Evolutionary conservation across 305 asterid genomes (phyloP).

Genomic region (Stenogyne calaminthoides): DNA sequence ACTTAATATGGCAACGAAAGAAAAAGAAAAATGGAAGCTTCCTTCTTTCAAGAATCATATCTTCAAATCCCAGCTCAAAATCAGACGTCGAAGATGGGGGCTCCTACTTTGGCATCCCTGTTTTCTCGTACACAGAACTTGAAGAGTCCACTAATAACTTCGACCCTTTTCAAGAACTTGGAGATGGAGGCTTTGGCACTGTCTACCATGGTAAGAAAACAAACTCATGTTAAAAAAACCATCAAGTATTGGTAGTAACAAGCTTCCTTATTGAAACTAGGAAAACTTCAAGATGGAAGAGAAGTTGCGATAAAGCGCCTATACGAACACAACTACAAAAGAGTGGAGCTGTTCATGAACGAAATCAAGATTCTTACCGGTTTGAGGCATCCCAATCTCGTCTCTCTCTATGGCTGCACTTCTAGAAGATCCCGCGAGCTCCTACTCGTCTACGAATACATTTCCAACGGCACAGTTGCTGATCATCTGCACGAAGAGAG

Average conservation of each 20-base stretch:
- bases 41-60: slow-evolving; percentile 42
- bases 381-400: slow-evolving; percentile 70
- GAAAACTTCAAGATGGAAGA: slow-evolving; percentile 72
- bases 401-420: slow-evolving; percentile 81
- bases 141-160: slow-evolving; percentile 61
- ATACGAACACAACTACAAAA: slow-evolving; percentile 66
- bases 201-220: slow-evolving; percentile 63
- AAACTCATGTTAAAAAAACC: background rate
- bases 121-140: slow-evolving; percentile 56
- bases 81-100: slow-evolving; percentile 37
- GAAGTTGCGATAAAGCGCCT: slow-evolving; percentile 77
- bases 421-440: slow-evolving; percentile 36
- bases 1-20: slow-evolving; percentile 37
- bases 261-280: too few species aligned
- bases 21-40: slow-evolving; percentile 22
- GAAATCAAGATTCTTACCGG: slow-evolving; percentile 72
- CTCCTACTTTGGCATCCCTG: slow-evolving; percentile 51
- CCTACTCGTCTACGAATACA: slow-evolving; percentile 65
- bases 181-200: slow-evolving; percentile 73
- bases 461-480: slow-evolving; percentile 68
- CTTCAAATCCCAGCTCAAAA: slow-evolving; percentile 44
- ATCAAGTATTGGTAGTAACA: slow-evolving; percentile 19
- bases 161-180: slow-evolving; percentile 49
- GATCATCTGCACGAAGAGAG: slow-evolving; percentile 36
- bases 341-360: slow-evolving; percentile 73